Conservation (phyloP, 1,284 basidiomycete species). For the Apiotrichum gracile region DNA sequence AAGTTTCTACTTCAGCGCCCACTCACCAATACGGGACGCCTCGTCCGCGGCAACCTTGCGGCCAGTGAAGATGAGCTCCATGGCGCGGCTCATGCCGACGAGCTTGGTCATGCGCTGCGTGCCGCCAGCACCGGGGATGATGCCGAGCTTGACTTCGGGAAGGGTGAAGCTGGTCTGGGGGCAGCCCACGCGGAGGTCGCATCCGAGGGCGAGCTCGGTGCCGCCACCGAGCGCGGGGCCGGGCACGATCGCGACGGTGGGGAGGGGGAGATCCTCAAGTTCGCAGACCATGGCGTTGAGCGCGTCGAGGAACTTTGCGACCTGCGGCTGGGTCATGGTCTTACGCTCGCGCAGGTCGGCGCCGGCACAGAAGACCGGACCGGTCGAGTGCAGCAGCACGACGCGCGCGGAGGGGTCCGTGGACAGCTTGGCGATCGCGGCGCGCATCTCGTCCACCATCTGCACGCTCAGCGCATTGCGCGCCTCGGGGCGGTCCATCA, state of each 20-base stretch:
- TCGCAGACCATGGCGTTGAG: conserved; percentile 66
- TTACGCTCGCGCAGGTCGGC: conserved; percentile 83
- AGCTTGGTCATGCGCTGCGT: conserved; percentile 80
- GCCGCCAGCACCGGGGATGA: conserved; percentile 93
- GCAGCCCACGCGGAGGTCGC: conserved; percentile 84
- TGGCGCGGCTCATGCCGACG: conserved; percentile 73
- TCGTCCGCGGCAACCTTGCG: conserved; percentile 60
- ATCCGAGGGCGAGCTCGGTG: conserved; percentile 76
- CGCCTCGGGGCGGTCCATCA: conserved; percentile 70
- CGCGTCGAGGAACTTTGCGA: conserved; percentile 70
- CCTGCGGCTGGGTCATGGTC: conserved; percentile 67
- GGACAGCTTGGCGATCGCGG: conserved; percentile 60
- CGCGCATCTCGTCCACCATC: conserved; percentile 70
- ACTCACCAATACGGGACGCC: conserved; percentile 67
- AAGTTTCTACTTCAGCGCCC: too few species aligned
- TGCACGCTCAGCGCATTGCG: conserved; percentile 82
- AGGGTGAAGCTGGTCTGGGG: conserved; percentile 59
- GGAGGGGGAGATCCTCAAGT: conserved; percentile 74
- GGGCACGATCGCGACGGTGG: conserved; percentile 86
- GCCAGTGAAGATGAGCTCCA: conserved; percentile 80
- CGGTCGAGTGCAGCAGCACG: conserved; percentile 70
- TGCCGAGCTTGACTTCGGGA: conserved; percentile 78
- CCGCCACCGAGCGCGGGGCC: conserved; percentile 90
- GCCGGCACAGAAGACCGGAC: conserved; percentile 78
- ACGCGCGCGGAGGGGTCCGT: conserved; percentile 57